Evolutionary conservation across 345 rosid genomes (phyloP), one percentile per base, ranked within the genome.

Genomic region (Camelina sativa): DNA sequence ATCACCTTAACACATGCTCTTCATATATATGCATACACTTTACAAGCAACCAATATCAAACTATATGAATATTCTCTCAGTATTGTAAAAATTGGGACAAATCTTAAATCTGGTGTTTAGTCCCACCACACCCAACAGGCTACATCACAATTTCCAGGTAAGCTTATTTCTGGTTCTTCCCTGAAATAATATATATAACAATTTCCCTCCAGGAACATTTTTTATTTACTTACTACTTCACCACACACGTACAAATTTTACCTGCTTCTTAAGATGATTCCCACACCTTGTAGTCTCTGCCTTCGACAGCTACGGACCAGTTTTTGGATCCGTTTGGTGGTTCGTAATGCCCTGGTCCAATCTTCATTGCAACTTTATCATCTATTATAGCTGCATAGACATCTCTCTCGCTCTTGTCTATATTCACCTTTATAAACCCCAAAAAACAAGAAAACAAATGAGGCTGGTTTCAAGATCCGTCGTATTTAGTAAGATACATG

Each of bases 221-320:
- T 34, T 34, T 34, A 34, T 34, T 71, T 65, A 77, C 65, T 72
- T 64, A 71, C 71, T 69, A 67, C 35, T 54, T 6, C 17, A 61
- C 52, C 17, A 61, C 52, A 35, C 17, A 47, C 8, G 28, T 52
- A 34, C 9, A 34, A 16, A 3, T 28, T 25, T 25, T n/a, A 47
- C 53, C 37, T 22, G 19, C 11, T 70, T 28, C 57, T 81, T 85
- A 88, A 20, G 89, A 85, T 48, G 93, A 65, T 87, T 87, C 96
- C 99, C 99, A 94, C 56, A 86, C 89, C 88, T 86, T 90, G 88
- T 90, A 94, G 80, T 90, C 93, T 53, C 63, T 86, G 70, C 97
- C 98, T 79, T 91, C 91, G 0, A 80, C n/a, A 11, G 82, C 87
- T 4, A 43, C 7, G 30, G 89, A 87, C 99, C 99, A 94, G 35